Conservation (phyloP, 805 yeast genomes). For the Wickerhamomyces queroliae region DNA sequence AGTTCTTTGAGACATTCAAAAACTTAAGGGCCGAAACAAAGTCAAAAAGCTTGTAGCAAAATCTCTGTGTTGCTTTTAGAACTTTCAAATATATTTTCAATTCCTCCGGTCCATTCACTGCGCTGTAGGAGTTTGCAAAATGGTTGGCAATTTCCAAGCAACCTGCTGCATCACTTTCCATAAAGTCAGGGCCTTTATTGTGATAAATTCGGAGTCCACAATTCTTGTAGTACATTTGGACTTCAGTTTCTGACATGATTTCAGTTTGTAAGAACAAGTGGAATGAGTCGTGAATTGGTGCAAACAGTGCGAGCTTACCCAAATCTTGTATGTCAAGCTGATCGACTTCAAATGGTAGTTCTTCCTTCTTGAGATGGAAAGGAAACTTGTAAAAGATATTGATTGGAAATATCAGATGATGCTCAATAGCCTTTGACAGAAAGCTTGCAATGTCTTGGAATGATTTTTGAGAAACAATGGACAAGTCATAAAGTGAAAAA, state of each 20-base stretch:
- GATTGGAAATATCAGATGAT: slow-evolving; percentile 30
- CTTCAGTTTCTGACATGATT: slow-evolving; percentile 22
- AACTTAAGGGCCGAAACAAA: slow-evolving; percentile 34
- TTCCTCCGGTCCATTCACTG: slow-evolving; percentile 25
- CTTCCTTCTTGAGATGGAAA: slow-evolving; percentile 27
- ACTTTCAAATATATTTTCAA: slow-evolving; percentile 30
- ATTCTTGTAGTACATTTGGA: slow-evolving; percentile 27
- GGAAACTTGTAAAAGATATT: slow-evolving; percentile 43
- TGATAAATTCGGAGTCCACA: slow-evolving; percentile 36
- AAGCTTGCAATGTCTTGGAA: slow-evolving; percentile 27
- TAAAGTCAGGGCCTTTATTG: neutral
- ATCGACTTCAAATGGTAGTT: slow-evolving; percentile 19
- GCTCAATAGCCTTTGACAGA: slow-evolving; percentile 28
- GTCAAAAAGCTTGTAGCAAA: slow-evolving; percentile 38
- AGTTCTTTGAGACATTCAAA: slow-evolving; percentile 29
- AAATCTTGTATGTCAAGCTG: slow-evolving; percentile 28
- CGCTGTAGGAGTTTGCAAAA: slow-evolving; percentile 10
- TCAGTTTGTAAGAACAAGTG: slow-evolving; percentile 26
- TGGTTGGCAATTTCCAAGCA: slow-evolving; percentile 15
- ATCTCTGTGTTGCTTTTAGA: slow-evolving; percentile 36
- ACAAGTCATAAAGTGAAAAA: slow-evolving; percentile 31
- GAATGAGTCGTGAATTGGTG: slow-evolving; percentile 36
- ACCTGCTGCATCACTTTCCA: slow-evolving; percentile 2
- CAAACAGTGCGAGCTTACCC: slow-evolving; percentile 29
- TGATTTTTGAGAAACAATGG: slow-evolving; percentile 30